Percentiles rank a stretch among this genome's conserved stretches.
Evolutionary conservation across 2,329 filamentous ascomycete species (phyloP).

Genomic region (Aspergillus transmontanensis): DNA sequence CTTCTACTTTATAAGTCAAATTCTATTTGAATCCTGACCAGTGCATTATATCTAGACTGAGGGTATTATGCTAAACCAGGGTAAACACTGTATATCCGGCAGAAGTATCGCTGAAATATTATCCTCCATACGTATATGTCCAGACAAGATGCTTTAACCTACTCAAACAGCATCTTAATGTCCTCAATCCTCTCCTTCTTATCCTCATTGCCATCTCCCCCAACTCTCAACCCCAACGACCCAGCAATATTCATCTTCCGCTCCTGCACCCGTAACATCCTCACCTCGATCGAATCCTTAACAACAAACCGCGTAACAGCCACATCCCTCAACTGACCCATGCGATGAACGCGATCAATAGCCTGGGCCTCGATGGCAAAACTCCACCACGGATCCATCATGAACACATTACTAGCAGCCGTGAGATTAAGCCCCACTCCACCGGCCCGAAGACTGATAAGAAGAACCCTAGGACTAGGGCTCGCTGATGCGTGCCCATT

Average conservation of each 20-base stretch:
- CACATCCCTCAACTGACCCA: slow-evolving; percentile 89
- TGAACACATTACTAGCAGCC: slow-evolving; percentile 83
- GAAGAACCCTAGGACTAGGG: slow-evolving; percentile 58
- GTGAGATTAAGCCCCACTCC: slow-evolving; percentile 94
- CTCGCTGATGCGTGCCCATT: not conserved
- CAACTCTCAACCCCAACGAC: slow-evolving; percentile 91
- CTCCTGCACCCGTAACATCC: slow-evolving; percentile 92
- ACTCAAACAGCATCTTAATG: slow-evolving; percentile 78
- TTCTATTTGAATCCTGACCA: not conserved
- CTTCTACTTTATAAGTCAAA: not conserved
- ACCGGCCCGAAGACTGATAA: slow-evolving; percentile 84
- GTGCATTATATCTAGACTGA: not conserved
- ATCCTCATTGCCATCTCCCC: slow-evolving; percentile 84
- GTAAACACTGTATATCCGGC: not conserved
- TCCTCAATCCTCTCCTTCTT: slow-evolving; percentile 88
- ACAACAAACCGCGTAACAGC: slow-evolving; percentile 87
- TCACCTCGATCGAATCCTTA: slow-evolving; percentile 86
- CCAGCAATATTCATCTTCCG: slow-evolving; percentile 88
- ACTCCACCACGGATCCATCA: slow-evolving; percentile 99
- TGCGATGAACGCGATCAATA: slow-evolving; percentile 94
- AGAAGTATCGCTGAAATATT: not conserved
- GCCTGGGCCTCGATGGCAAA: slow-evolving; percentile 96
- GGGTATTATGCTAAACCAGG: not conserved
- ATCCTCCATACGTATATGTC: not conserved
- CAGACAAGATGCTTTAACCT: not conserved